These are phyloP conservation scores for Nemania sp. DNA, from an alignment of 2,329 filamentous ascomycete genomes.

Conservation along the genomic window DNA sequence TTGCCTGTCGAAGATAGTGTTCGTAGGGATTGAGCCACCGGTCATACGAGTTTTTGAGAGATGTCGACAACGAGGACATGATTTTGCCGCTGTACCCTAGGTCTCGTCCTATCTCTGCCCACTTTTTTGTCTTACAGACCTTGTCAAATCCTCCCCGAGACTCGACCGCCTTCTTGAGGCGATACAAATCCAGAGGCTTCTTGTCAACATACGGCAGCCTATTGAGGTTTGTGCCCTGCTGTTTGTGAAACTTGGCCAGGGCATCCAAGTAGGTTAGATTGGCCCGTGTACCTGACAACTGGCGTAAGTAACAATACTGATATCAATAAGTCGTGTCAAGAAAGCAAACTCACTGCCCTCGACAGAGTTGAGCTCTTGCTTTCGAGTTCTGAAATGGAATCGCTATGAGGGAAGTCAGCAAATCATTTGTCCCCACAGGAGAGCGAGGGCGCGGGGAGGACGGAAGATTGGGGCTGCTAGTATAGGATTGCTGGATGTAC, in stretches of 20 bases:
- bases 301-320: slow-evolving; percentile 13
- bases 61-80: slow-evolving; percentile 97
- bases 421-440: not conserved
- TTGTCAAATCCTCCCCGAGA: slow-evolving; percentile 92
- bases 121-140: slow-evolving; percentile 97
- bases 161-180: slow-evolving; percentile 95
- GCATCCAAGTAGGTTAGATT: slow-evolving; percentile 97
- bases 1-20: slow-evolving; percentile 87
- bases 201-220: slow-evolving; percentile 97
- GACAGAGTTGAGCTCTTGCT: slow-evolving; percentile 95
- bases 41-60: slow-evolving; percentile 96
- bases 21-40: slow-evolving; percentile 97
- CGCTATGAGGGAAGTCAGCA: slow-evolving; percentile 58
- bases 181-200: slow-evolving; percentile 92
- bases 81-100: slow-evolving; percentile 98
- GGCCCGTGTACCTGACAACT: slow-evolving; percentile 75
- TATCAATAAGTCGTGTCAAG: not conserved
- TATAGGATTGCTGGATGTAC: slow-evolving; percentile 32
- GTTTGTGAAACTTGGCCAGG: slow-evolving; percentile 93
- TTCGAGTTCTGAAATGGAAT: slow-evolving; percentile 95
- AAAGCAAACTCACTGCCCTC: slow-evolving; percentile 79
- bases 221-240: slow-evolving; percentile 91
- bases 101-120: slow-evolving; percentile 97
- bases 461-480: not conserved
- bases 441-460: not conserved